A percentile compares a stretch with the other conserved stretches of the same genome.
Evolutionary conservation across 1,284 basidiomycete genomes (phyloP).

Genomic region (Irpex sp.): DNA sequence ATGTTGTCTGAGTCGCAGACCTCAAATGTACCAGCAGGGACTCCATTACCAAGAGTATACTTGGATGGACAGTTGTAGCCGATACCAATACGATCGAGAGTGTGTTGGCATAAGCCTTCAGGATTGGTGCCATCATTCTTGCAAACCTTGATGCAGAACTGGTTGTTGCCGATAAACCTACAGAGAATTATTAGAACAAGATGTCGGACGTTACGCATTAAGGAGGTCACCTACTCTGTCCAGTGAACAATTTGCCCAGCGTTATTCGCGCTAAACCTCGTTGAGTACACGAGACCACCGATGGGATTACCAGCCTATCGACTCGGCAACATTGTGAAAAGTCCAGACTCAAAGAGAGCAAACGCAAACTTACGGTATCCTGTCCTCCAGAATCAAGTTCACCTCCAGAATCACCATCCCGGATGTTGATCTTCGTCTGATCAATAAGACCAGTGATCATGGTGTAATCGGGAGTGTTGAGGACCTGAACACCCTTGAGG

Average conservation of each 20-base stretch:
- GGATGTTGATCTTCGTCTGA: slow-evolving; percentile 55
- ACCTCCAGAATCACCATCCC: slow-evolving; percentile 55
- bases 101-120: slow-evolving; percentile 41
- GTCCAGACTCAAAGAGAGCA: not conserved
- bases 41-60: slow-evolving; percentile 13
- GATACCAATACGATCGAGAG: slow-evolving; percentile 48
- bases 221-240: slow-evolving; percentile 33
- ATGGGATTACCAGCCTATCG: slow-evolving; percentile 47
- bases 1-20: slow-evolving; percentile 58
- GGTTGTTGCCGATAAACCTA: slow-evolving; percentile 45
- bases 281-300: slow-evolving; percentile 49
- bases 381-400: slow-evolving; percentile 60
- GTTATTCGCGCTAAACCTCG: slow-evolving; percentile 29
- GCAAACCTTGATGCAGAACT: slow-evolving; percentile 54
- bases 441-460: slow-evolving; percentile 62
- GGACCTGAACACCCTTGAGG: slow-evolving; percentile 62
- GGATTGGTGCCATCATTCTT: slow-evolving; percentile 38
- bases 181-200: not conserved
- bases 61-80: slow-evolving; percentile 44
- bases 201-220: not conserved
- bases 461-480: slow-evolving; percentile 62
- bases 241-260: slow-evolving; percentile 40
- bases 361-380: slow-evolving; percentile 22
- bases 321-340: not conserved
- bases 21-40: slow-evolving; percentile 37